These are phyloP conservation scores for Eurotiales sp. DNA, from an alignment of 2,329 filamentous ascomycete genomes.

Conservation along the genomic window DNA sequence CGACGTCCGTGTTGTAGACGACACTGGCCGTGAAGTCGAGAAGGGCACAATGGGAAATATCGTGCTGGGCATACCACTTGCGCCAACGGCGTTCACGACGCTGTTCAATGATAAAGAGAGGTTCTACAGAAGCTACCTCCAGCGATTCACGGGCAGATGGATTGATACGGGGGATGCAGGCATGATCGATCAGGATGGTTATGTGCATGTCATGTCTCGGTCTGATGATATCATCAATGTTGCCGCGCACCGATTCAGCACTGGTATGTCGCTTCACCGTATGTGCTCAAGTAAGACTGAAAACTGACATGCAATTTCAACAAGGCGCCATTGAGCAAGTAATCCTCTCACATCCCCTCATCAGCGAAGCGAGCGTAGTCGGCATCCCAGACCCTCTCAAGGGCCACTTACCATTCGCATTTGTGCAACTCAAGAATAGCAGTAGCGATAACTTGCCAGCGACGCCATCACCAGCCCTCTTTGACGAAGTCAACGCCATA, in stretches of 20 bases:
- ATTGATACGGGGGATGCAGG: conserved; percentile 90
- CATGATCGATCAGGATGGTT: conserved; percentile 71
- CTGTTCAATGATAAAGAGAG: conserved; percentile 82
- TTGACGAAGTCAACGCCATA: conserved; percentile 44
- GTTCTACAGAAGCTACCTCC: conserved; percentile 81
- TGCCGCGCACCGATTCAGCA: conserved; percentile 87
- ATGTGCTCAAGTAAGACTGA: not conserved
- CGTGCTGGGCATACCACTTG: conserved; percentile 75
- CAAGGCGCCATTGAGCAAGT: conserved; percentile 87
- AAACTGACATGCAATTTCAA: too few species aligned
- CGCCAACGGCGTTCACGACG: conserved; percentile 79
- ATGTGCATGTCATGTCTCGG: conserved; percentile 60
- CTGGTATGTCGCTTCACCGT: conserved; percentile 52
- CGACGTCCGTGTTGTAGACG: conserved; percentile 79
- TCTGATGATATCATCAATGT: conserved; percentile 92
- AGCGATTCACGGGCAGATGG: conserved; percentile 76
- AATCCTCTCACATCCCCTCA: conserved; percentile 71
- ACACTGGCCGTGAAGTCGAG: conserved; percentile 68
- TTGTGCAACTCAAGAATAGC: conserved; percentile 61
- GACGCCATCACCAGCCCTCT: conserved; percentile 40
- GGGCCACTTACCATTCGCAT: conserved; percentile 87
- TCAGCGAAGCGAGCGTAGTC: conserved; percentile 83
- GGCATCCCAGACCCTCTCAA: conserved; percentile 82
- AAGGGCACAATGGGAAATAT: conserved; percentile 84
- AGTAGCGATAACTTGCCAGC: conserved; percentile 26